Base-by-base conservation (phyloP, 148 eudicot species). In the Agrostemma githago region DNA sequence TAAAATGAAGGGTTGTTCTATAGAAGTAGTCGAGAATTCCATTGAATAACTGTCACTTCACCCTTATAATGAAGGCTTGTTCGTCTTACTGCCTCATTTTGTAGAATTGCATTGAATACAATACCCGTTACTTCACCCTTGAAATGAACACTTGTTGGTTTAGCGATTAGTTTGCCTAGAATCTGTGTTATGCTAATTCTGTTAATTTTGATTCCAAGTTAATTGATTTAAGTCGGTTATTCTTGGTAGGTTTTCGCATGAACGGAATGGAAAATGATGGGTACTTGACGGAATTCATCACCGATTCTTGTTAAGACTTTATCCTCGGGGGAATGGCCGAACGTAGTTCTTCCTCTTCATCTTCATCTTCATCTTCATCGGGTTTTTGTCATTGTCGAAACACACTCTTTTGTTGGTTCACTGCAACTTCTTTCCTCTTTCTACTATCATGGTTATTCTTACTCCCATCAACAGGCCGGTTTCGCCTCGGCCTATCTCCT, bases 381-480 rank as follows among this genome's bases (percentile, higher is more conserved):
- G 89, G 92, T 65, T 42, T 85, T 21, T 46, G 26, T 5, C 72
- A 81, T 54, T 73, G 84, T 66, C 70, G 79, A 53, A 94, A 84
- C 70, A 81, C 86, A 38, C 70, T 85, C 66, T 82, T 88, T 76
- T 86, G 81, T 79, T 79, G 82, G 84, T 84, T 89, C 78, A 71
- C 82, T 42, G 56, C 84, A 4, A 82, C 88, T 67, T 84, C 92
- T n/a, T 21, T 88, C 62, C 65, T 89, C 37, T 91, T 94, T 72
- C 20, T 94, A 21, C 37, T 85, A 26, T 94, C 97, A 39, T 89
- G 90, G 88, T 77, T 88, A 68, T 88, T 89, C 34, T 77, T 89
- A 20, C 76, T 94, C 74, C 83, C 85, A 46, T 91, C 91, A 19
- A 78, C 90, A 6, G 83, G 88, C 62, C 81, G 62, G 8, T 76